Evolutionary conservation across 2,329 filamentous ascomycete genomes (phyloP), one percentile per base, ranked within the genome.

Genomic region (Beauveria australis): DNA sequence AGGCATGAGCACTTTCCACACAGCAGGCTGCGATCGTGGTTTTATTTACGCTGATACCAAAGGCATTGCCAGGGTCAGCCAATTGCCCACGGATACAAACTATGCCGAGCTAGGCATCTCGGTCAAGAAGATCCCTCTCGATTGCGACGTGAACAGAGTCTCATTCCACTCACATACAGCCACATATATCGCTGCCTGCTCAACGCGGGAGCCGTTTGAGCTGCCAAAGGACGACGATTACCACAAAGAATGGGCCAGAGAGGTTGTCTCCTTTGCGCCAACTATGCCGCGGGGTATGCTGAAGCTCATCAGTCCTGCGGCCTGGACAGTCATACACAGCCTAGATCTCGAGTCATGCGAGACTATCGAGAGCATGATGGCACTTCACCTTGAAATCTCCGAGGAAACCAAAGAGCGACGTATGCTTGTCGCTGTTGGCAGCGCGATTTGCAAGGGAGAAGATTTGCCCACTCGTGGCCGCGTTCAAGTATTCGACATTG

Each of bases 401-500:
- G 94, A 99, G 74, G 86, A 88, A 40, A 97, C 92, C 0, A 91
- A 94, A 70, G 89, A 96, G 71, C 86, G 91, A 18, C 89, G 86
- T 67, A 87, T 89, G 68, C 81, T 97, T 52, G 82, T 99, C 55
- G 86, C 88, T 0, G 87, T 97, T 1, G 94, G 93, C 16, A 96
- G 93, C 0, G 88, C 91, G 1, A 82, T 94, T 28, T 83, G 87
- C n/a, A 88, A 88, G 63, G 94, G 94, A 46, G 94, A 99, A 74
- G 94, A 97, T 69, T 83, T 96, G 61, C 88, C 92, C 1, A 88
- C 92, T 0, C 86, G 89, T 51, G 94, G 94, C 2, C 84, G 88
- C 46, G 84, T 99, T 44, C 92, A 94, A 67, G 89, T 97, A 53
- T 96, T 94, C 69, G 92, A 97, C 69, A 84, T 99, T 33, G 92